These are phyloP conservation scores for Phoenix dactylifera DNA, from an alignment of 176 grass and related monocot genomes.

Conservation along the genomic window DNA sequence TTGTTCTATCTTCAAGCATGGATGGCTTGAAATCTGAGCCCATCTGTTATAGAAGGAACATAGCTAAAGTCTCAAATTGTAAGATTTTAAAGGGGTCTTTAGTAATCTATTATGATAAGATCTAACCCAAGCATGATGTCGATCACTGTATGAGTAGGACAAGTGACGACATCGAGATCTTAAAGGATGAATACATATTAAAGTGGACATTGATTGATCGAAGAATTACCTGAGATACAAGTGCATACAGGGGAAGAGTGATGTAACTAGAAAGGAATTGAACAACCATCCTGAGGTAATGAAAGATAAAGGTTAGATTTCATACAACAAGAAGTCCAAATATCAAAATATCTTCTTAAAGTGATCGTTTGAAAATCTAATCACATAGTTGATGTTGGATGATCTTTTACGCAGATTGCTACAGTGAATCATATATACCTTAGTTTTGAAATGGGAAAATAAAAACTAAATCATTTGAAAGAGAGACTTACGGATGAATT, in stretches of 20 bases:
- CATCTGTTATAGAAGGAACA: neutral
- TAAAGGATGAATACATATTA: neutral
- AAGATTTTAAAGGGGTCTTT: neutral
- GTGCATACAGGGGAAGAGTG: constrained; percentile 13
- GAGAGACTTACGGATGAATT: neutral
- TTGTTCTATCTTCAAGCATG: constrained; percentile 5
- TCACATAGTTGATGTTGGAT: too few relatives aligned
- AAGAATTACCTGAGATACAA: constrained; percentile 1
- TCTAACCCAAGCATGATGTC: neutral
- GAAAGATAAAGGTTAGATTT: neutral
- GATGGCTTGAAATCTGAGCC: constrained; percentile 9
- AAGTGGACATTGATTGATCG: neutral
- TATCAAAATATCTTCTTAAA: too few relatives aligned
- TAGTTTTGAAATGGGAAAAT: too few relatives aligned
- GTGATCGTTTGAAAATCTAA: too few relatives aligned
- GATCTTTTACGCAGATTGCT: too few relatives aligned
- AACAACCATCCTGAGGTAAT: constrained; percentile 6
- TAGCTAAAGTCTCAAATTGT: neutral
- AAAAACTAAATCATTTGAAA: neutral
- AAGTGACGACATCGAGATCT: too few relatives aligned
- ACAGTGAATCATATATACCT: too few relatives aligned
- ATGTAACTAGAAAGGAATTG: constrained; percentile 15
- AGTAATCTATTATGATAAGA: neutral
- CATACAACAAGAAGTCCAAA: too few relatives aligned
- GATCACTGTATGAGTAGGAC: too few relatives aligned